A percentile compares a stretch with the other conserved stretches of the same genome.
These are phyloP conservation scores for Acanthamoeba castellanii DNA, from an alignment of 208 protist species.

Conservation along the genomic window DNA sequence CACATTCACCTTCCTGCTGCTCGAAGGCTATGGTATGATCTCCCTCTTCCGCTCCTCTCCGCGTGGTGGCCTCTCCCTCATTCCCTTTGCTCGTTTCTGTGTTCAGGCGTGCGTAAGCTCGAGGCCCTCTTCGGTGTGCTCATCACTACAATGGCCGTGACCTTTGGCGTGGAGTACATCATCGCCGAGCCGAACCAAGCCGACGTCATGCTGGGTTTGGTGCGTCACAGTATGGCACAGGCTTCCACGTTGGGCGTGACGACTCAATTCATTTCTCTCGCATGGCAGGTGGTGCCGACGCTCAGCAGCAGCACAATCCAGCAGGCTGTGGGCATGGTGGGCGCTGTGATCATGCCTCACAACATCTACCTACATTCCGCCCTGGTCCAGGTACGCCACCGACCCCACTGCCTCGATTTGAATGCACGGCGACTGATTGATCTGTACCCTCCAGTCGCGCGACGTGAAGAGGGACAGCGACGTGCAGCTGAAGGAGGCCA, in stretches of 20 bases:
- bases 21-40: conserved; percentile 85
- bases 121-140: conserved; percentile 84
- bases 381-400: conserved; percentile 83
- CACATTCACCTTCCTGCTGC: conserved; percentile 90
- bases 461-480: conserved; percentile 72
- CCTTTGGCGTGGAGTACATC: conserved; percentile 87
- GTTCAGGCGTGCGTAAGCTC: conserved; percentile 79
- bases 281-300: not conserved
- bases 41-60: conserved; percentile 2
- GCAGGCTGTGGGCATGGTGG: conserved; percentile 86
- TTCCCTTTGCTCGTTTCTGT: not conserved
- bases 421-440: not conserved
- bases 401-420: not conserved
- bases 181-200: conserved; percentile 79
- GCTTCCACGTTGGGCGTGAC: not conserved
- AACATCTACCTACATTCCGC: conserved; percentile 92
- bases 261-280: not conserved
- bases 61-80: conserved; percentile 57
- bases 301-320: conserved; percentile 19
- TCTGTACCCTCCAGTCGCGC: conserved; percentile 45
- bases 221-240: not conserved
- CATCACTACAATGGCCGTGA: conserved; percentile 86
- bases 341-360: conserved; percentile 93
- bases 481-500: conserved; percentile 79
- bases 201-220: conserved; percentile 63